Evolutionary conservation across 345 rosid genomes (phyloP), one percentile per base, ranked within the genome.

Genomic region (Salix arbutifolia): DNA sequence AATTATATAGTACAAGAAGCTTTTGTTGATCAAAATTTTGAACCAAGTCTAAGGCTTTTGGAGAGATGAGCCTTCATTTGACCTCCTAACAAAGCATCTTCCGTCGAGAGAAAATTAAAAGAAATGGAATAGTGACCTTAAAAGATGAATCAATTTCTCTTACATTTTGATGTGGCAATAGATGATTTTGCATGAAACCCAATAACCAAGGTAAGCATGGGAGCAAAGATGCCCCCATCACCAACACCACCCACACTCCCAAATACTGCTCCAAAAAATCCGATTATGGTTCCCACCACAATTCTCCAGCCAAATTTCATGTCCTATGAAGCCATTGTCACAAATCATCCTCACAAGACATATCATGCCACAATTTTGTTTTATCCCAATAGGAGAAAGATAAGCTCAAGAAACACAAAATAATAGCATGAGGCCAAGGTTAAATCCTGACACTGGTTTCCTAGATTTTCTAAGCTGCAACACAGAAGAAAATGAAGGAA

Each of bases 161-260:
- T 79, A 85, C 90, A 87, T 83, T 87, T 87, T 42, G 88, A 87
- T 14, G 85, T 66, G 14, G 90, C 88, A 8, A 86, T 82, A 3
- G 90, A 82, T 17, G 90, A 84, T 72, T 87, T 87, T 30, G 87
- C 72, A 65, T 87, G 87, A 40, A 87, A 87, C 3, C 90, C 88
- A 25, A 85, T 76, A 25, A 85, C 78, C 18, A 87, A 72, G 16
- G 83, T 73, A 30, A 87, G 90, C 90, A 84, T 87, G 65, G 90
- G 90, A 74, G 85, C 88, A 70, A 80, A 87, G 72, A 85, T 37
- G 60, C 88, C 90, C 11, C 88, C 90, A 3, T 87, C 90, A 40
- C 90, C 90, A 8, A 85, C 88, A 28, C 90, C 90, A 44, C 90
- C 90, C 5, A 85, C 88, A 28, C 88, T 87, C 16, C 90, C 90